Conservation (phyloP, 345 rosid species). For the Eucalyptus pumila region DNA sequence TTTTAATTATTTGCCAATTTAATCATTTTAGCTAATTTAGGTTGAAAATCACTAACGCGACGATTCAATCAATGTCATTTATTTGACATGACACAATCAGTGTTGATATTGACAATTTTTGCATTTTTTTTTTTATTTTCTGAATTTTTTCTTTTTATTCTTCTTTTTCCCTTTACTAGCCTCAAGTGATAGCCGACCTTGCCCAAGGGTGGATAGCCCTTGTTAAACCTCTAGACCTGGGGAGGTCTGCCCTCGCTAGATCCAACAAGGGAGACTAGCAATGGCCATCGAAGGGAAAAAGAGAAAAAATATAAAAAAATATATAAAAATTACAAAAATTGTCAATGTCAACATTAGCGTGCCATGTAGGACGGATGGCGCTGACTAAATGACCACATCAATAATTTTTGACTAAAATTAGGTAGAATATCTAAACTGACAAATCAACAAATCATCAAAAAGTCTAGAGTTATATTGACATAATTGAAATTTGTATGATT, state of each 20-base stretch:
- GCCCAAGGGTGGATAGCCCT: not conserved
- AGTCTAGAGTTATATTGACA: not conserved
- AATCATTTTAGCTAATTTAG: not conserved
- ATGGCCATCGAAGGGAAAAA: not conserved
- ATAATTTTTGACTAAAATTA: rapidly evolving
- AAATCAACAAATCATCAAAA: not conserved
- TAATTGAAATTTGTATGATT: not conserved
- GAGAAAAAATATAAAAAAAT: not conserved
- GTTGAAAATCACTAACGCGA: rapidly evolving
- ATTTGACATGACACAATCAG: rapidly evolving
- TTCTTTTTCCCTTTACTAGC: rapidly evolving
- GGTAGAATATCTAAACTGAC: not conserved
- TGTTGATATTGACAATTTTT: rapidly evolving
- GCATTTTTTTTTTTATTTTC: not conserved
- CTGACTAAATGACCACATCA: rapidly evolving
- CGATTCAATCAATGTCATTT: rapidly evolving
- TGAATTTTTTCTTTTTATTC: rapidly evolving
- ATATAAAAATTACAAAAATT: not conserved
- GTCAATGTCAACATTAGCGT: too few relatives aligned
- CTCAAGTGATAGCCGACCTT: not conserved
- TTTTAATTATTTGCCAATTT: rapidly evolving
- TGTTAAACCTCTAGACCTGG: not conserved
- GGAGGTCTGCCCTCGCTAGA: not conserved
- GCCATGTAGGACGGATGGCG: rapidly evolving
- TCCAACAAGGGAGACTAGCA: not conserved